Evolutionary conservation across 371 early-diverging fungal species (phyloP), one percentile per base, ranked within the genome.

Genomic region (Phascolomyces articulosus): DNA sequence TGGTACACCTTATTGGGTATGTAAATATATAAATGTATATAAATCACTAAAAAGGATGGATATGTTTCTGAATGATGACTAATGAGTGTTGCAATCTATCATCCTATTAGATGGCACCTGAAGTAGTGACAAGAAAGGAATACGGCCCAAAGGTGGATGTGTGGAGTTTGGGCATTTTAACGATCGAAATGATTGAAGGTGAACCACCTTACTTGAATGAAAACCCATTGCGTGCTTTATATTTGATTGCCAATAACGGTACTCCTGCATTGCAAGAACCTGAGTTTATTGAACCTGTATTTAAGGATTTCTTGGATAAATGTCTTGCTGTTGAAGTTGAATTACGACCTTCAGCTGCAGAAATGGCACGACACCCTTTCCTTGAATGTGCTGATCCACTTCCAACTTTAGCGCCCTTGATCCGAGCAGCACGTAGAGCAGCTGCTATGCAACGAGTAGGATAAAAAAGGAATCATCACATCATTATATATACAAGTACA

Each of bases 161-260:
- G 29, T 99, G 99, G 99, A 93, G 95, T 10, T 78, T 98, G 10
- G 99, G 98, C 8, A 98, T 99, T 69, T 93, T 98, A 87, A 87
- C 93, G 13, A 96, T 96, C 64, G 97, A 98, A 75, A 91, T 95
- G 92, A 75, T 94, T 40, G 92, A 95, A 74, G 93, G 95, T 6
- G 95, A 95, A 69, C 96, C 97, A 20, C 99, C 99, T 20, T 99
- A 97, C 70, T 78, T 97, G 62, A 92, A 96, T 65, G 96, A 96
- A 70, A 92, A 95, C 67, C 95, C 95, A 28, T 81, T 96, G 24
- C 85, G 93, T 67, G 98, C 98, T 15, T 85, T 97, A 23, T 96
- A 95, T 70, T 74, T 97, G 66, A 97, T 97, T 81, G 97, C 96
- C 9, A 97, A 96, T 41, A 98, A 96, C 64, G 98, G 98, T 23